Base-by-base conservation (phyloP, 192 early-diverging fungal species). In the Podila epigama region DNA sequence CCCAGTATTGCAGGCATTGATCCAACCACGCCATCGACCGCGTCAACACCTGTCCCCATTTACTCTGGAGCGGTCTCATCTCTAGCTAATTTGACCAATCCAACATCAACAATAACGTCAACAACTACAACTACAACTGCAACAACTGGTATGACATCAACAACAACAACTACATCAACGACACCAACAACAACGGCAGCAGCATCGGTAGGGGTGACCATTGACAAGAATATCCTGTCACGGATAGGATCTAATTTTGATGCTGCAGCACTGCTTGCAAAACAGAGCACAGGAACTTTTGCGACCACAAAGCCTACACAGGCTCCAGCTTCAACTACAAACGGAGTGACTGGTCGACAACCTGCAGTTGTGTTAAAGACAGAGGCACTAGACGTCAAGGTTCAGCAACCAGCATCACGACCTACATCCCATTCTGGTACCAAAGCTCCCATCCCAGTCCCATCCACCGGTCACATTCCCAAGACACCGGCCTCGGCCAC, bases 231-330 rank as follows among this genome's bases (percentile, higher is more conserved):
- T 15, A 77, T 77, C 20, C 28, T 77, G 15, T 77, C 73, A 5
- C 68, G 73, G 73, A 77, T 77, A 34, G 73, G 73, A 53, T 77
- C 73, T 10, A 77, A 77, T 34, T 77, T 77, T 51, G 73, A 77
- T 28, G 60, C 73, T 7, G 59, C 66, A 32, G 66, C 61, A 10
- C 39, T 77, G 28, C 66, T 77, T 10, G 73, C 73, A 9, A 44
- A 66, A 10, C 50, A 60, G 1, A 41, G 60, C 6, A 35, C 70
- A 3, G 53, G 20, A 20, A 29, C 44, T 20, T 4, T 22, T n/a
- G n/a, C n/a, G n/a, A n/a, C n/a, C n/a, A n/a, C n/a, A n/a, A n/a
- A n/a, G 18, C 4, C 41, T 5, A 12, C 52, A 44, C 20, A 16
- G 2, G 31, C 36, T 25, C 25, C 13, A 4, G 13, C 20, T 6